These are phyloP conservation scores for Primulina huaijiensis DNA, from an alignment of 257 asterid genomes.

Conservation along the genomic window DNA sequence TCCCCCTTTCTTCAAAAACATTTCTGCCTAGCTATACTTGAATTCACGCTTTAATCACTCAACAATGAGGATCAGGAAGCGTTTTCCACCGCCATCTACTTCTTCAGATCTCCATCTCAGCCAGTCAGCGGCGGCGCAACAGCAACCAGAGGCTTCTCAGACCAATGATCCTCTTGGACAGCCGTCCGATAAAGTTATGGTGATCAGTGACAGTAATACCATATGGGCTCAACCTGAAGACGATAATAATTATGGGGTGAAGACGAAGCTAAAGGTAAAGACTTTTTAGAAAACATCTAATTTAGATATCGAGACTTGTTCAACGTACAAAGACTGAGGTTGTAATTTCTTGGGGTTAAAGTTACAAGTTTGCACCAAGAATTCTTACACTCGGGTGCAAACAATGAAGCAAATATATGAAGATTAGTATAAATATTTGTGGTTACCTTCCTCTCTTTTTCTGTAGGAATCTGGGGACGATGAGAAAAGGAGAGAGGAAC, in stretches of 20 bases:
- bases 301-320: conserved; percentile 15
- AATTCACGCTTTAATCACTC: not conserved
- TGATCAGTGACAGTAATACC: conserved; percentile 21
- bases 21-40: not conserved
- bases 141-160: conserved; percentile 27
- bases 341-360: conserved; percentile 1
- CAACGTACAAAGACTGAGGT: not conserved
- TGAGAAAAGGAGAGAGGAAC: conserved; percentile 32
- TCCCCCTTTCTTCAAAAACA: conserved; percentile 3
- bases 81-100: conserved; percentile 33
- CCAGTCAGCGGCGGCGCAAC: conserved; percentile 41
- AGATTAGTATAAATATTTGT: not conserved
- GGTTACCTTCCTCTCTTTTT: not conserved
- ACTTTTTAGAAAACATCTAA: conserved; percentile 6
- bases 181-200: conserved; percentile 24
- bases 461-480: conserved; percentile 41
- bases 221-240: conserved; percentile 34
- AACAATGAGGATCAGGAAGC: conserved; percentile 73
- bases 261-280: conserved; percentile 33
- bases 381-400: conserved; percentile 20
- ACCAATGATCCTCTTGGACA: conserved; percentile 13
- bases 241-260: conserved; percentile 8
- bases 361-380: conserved; percentile 24
- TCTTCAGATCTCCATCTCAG: conserved; percentile 63
- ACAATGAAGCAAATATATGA: conserved; percentile 5